A percentile compares a stretch with the other conserved stretches of the same genome.
These are phyloP conservation scores for Stephania japonica DNA, from an alignment of 164 flowering plant genomes.

Conservation along the genomic window DNA sequence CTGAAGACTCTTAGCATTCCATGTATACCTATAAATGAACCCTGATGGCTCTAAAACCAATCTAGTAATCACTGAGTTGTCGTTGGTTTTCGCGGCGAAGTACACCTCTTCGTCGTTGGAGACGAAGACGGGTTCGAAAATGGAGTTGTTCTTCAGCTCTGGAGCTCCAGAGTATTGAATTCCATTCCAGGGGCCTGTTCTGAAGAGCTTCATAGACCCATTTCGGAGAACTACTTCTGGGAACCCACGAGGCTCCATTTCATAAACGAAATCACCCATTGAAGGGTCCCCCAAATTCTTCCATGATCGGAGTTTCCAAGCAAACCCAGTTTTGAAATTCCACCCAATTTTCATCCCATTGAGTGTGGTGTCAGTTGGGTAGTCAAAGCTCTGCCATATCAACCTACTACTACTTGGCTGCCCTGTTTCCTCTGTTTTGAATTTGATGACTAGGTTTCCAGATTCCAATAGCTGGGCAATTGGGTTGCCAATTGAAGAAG, in stretches of 20 bases:
- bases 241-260: background rate
- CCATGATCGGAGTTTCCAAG: background rate
- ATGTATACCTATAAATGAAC: background rate
- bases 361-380: too few relatives aligned
- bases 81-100: background rate
- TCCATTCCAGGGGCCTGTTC: background rate
- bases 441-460: too few relatives aligned
- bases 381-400: too few relatives aligned
- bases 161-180: background rate
- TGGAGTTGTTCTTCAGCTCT: background rate
- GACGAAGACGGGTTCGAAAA: background rate
- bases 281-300: background rate
- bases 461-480: too few relatives aligned
- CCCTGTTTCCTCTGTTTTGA: too few relatives aligned
- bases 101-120: background rate
- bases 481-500: too few relatives aligned
- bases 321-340: too few relatives aligned
- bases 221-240: background rate
- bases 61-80: slow-evolving; percentile 12
- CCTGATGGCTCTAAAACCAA: slow-evolving; percentile 13
- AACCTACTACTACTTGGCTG: background rate
- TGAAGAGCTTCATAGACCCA: background rate
- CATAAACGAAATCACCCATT: background rate
- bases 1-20: background rate
- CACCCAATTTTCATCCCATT: too few relatives aligned